These are phyloP conservation scores for Pogostemon cablin DNA, from an alignment of 257 asterid species.

Conservation along the genomic window DNA sequence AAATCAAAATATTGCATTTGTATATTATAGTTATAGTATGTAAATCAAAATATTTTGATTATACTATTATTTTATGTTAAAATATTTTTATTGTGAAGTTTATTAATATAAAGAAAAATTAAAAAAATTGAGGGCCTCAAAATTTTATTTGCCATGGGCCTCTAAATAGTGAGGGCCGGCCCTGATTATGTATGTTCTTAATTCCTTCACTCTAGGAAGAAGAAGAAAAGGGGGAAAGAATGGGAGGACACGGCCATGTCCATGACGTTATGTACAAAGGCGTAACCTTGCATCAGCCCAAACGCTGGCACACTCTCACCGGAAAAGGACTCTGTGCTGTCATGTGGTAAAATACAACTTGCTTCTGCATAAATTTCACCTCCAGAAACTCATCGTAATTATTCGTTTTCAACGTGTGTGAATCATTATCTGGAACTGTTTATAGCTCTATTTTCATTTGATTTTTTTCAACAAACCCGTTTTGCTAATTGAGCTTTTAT, in stretches of 20 bases:
- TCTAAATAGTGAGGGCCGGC: too few species aligned
- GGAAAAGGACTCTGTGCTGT: conserved; percentile 94
- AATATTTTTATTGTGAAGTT: too few species aligned
- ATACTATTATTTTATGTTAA: too few species aligned
- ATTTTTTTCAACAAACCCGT: neutral
- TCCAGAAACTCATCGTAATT: neutral
- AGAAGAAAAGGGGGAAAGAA: conserved; percentile 14
- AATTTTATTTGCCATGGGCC: too few species aligned
- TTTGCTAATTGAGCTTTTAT: conserved; percentile 7
- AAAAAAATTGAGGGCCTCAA: too few species aligned
- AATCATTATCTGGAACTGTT: conserved; percentile 21
- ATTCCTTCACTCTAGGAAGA: neutral
- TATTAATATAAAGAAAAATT: too few species aligned
- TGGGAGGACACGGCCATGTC: conserved; percentile 70
- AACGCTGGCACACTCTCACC: conserved; percentile 88
- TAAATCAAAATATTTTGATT: too few species aligned
- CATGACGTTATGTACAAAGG: conserved; percentile 72
- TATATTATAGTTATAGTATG: too few species aligned
- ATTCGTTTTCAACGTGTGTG: conserved; percentile 1
- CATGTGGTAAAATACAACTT: conserved; percentile 65
- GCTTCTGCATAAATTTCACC: conserved; percentile 7
- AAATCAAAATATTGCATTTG: too few species aligned
- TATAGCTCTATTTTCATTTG: conserved; percentile 10
- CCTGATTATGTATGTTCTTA: too few species aligned
- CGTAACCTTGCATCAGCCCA: conserved; percentile 73